Conservation (phyloP, 495 filamentous ascomycete species). For the Penicillium taxi region DNA sequence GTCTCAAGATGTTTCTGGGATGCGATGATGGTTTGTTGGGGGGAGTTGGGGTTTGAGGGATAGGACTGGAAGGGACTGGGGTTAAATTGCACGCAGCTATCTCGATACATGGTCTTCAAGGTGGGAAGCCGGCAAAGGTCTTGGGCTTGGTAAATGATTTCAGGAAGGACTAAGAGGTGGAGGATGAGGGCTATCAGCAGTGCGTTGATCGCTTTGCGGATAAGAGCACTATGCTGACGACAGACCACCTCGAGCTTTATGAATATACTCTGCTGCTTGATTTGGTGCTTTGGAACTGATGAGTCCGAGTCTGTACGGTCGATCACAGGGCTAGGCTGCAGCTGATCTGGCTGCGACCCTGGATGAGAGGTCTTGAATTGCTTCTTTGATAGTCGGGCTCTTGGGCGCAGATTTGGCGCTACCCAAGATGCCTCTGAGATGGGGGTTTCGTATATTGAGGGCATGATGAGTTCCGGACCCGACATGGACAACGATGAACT, state of each 20-base stretch:
- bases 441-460: slow-evolving; percentile 34
- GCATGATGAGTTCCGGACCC: slow-evolving; percentile 42
- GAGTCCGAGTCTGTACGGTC: slow-evolving; percentile 6
- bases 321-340: background rate
- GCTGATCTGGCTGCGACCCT: background rate
- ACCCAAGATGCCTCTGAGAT: slow-evolving; percentile 36
- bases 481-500: slow-evolving; percentile 25
- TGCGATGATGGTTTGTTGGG: slow-evolving; percentile 16
- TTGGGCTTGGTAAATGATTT: slow-evolving; percentile 32
- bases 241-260: slow-evolving; percentile 1
- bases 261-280: background rate
- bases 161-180: slow-evolving; percentile 35
- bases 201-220: slow-evolving; percentile 25
- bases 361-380: slow-evolving; percentile 20
- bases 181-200: slow-evolving; percentile 27
- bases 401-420: slow-evolving; percentile 22
- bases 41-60: slow-evolving; percentile 10
- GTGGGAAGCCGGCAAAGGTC: slow-evolving; percentile 22
- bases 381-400: slow-evolving; percentile 15
- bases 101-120: slow-evolving; percentile 25
- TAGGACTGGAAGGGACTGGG: slow-evolving; percentile 2
- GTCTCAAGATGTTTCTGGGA: slow-evolving; percentile 27
- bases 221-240: slow-evolving; percentile 4
- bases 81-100: slow-evolving; percentile 23
- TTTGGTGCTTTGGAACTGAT: slow-evolving; percentile 3